phyloP scores from a whole-genome alignment of 768 basidiomycete genomes.

The Lactifluus rugatus region DNA sequence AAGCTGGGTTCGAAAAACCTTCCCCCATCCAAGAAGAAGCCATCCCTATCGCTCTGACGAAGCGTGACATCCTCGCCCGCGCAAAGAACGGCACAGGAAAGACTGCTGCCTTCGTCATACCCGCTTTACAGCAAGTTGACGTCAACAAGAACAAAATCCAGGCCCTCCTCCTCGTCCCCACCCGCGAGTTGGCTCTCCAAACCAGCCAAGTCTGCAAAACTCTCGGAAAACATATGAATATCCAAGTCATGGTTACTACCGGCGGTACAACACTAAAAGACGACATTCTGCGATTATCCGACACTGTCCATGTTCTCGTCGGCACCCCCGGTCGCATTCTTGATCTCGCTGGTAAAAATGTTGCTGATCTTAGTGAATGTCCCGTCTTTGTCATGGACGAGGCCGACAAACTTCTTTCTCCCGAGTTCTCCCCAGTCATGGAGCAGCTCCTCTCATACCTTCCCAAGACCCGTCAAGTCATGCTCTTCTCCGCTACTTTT shows the following conservation, averaged over 20 bases:
- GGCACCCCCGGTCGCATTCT: conserved; percentile 95
- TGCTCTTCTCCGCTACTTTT: conserved; percentile 99
- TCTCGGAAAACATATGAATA: conserved; percentile 88
- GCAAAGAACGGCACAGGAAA: conserved; percentile 98
- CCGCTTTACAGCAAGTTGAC: conserved; percentile 89
- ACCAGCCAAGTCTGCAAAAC: conserved; percentile 98
- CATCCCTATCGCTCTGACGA: conserved; percentile 88
- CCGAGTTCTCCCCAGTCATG: conserved; percentile 98
- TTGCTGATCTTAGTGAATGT: conserved; percentile 91
- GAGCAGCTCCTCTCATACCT: conserved; percentile 87
- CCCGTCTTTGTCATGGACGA: conserved; percentile 99
- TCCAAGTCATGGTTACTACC: conserved; percentile 99
- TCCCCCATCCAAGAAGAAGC: conserved; percentile 99
- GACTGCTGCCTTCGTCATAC: conserved; percentile 98
- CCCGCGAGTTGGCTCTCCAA: conserved; percentile 96
- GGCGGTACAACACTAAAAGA: conserved; percentile 97
- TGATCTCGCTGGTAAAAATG: conserved; percentile 84
- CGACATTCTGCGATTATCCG: conserved; percentile 86
- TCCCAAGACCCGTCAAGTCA: conserved; percentile 83
- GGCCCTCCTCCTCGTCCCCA: conserved; percentile 92
- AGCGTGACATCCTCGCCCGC: conserved; percentile 89
- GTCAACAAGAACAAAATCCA: conserved; percentile 80
- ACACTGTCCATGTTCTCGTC: conserved; percentile 90
- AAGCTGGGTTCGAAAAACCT: conserved; percentile 94
- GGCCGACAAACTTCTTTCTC: conserved; percentile 94